These are phyloP conservation scores for Pyracantha coccinea DNA, from an alignment of 331 rosid genomes.

Conservation along the genomic window DNA sequence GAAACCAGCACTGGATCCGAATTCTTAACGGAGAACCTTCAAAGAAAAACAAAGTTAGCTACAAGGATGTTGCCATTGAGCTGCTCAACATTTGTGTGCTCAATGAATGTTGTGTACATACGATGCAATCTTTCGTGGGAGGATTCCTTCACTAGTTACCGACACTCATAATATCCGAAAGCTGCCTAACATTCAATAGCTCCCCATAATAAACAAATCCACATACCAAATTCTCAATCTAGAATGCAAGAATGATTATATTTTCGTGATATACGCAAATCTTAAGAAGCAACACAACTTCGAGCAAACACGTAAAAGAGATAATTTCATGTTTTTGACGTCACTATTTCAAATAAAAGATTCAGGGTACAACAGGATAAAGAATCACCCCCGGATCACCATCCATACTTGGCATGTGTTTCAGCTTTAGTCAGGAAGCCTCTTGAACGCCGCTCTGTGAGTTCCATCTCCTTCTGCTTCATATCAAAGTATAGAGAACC, in stretches of 20 bases:
- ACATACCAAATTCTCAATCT: not conserved
- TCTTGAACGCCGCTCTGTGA: conserved; percentile 71
- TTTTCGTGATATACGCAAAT: not conserved
- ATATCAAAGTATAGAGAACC: conserved; percentile 69
- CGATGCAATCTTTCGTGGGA: no score
- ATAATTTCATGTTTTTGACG: not conserved
- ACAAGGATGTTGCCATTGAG: no score
- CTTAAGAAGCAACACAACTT: not conserved
- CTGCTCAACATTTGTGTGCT: no score
- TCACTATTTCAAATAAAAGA: not conserved
- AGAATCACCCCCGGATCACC: conserved; percentile 40
- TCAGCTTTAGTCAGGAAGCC: conserved; percentile 95
- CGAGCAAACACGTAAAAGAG: not conserved
- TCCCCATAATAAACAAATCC: not conserved
- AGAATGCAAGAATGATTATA: not conserved
- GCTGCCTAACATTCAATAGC: not conserved
- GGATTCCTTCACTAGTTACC: no score
- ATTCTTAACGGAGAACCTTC: no score
- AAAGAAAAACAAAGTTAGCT: no score
- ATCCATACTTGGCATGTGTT: conserved; percentile 95
- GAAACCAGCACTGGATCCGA: no score
- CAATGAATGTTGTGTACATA: no score
- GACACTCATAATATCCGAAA: no score
- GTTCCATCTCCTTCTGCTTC: conserved; percentile 88
- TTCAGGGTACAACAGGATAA: not conserved